These are phyloP conservation scores for Dictyostelium brefeldianum DNA, from an alignment of 78 protist genomes.

Conservation along the genomic window DNA sequence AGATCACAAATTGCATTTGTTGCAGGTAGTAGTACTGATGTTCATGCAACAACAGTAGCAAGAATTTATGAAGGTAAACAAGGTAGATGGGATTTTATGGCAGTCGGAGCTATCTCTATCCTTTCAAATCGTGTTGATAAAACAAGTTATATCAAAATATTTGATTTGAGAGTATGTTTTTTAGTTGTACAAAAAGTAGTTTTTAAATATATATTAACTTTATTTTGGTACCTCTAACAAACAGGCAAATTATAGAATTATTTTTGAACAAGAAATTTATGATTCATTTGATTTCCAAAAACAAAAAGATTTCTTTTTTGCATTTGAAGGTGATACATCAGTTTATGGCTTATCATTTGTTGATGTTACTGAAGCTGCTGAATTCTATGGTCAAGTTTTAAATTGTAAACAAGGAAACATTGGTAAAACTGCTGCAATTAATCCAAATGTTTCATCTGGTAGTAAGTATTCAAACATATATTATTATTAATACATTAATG, in stretches of 20 bases:
- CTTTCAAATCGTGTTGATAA: slow-evolving; percentile 60
- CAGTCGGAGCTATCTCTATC: slow-evolving; percentile 53
- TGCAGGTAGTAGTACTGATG: slow-evolving; percentile 31
- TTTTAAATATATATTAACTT: not conserved
- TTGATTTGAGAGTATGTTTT: slow-evolving; percentile 63
- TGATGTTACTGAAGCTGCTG: slow-evolving; percentile 68
- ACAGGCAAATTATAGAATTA: slow-evolving; percentile 12
- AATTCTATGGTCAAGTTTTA: slow-evolving; percentile 35
- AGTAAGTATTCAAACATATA: slow-evolving; percentile 14
- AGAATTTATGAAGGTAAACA: slow-evolving; percentile 66
- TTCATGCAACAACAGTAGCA: slow-evolving; percentile 63
- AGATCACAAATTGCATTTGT: slow-evolving; percentile 34
- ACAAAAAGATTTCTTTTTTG: slow-evolving; percentile 70
- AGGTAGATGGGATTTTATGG: slow-evolving; percentile 73
- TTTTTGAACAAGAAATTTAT: slow-evolving; percentile 85
- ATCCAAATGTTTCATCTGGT: slow-evolving; percentile 2
- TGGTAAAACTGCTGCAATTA: slow-evolving; percentile 16
- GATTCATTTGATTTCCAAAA: slow-evolving; percentile 54
- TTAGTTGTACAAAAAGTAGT: no score
- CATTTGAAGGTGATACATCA: slow-evolving; percentile 81
- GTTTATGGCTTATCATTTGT: slow-evolving; percentile 85
- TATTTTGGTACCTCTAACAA: not conserved
- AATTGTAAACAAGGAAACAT: slow-evolving; percentile 5
- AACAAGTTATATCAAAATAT: slow-evolving; percentile 41
- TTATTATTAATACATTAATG: no score